Evolutionary conservation across 495 filamentous ascomycete genomes (phyloP), one percentile per base, ranked within the genome.

Genomic region (Filosporella fistucella): DNA sequence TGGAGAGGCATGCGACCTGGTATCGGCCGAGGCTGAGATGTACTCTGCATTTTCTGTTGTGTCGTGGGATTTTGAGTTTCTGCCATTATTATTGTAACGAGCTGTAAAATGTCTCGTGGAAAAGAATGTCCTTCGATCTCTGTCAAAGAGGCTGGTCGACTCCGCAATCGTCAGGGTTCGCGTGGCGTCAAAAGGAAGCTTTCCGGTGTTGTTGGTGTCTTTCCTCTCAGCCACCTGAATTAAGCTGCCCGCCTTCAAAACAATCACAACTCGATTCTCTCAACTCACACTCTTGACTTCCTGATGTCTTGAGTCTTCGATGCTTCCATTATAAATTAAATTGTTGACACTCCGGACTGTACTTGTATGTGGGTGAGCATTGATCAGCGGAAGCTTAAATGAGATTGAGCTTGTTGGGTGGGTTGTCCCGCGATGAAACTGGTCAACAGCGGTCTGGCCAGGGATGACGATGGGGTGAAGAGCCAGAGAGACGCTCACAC

Each of bases 21-120:
- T n/a, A 59, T 51, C 23, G 43, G 40, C 36, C 49, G 55, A 40
- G 56, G 56, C 29, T 54, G 52, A 17, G 52, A 49, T 32, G 45
- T 26, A 40, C 49, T 39, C 14, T 37, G 36, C 49, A 47, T 47
- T 18, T 41, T 45, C 17, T 24, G 13, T n/a, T n/a, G n/a, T n/a
- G n/a, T n/a, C n/a, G n/a, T n/a, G n/a, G n/a, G n/a, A 23, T 12
- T 26, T 36, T 54, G 57, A 30, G 46, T 35, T 26, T 60, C 45
- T 2, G 53, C 52, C 57, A 60, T 60, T 24, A 17, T 46, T 38
- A 38, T 38, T 38, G 17, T 21, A n/a, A 38, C 9, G 16, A 38
- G 4, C 17, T 21, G 35, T 13, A 38, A 4, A 38, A 38, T 13
- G 35, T 38, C 9, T 16, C 6, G 11, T n/a, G 16, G 23, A 21